These are phyloP conservation scores for Psidium guajava DNA, from an alignment of 345 rosid genomes.

Conservation along the genomic window DNA sequence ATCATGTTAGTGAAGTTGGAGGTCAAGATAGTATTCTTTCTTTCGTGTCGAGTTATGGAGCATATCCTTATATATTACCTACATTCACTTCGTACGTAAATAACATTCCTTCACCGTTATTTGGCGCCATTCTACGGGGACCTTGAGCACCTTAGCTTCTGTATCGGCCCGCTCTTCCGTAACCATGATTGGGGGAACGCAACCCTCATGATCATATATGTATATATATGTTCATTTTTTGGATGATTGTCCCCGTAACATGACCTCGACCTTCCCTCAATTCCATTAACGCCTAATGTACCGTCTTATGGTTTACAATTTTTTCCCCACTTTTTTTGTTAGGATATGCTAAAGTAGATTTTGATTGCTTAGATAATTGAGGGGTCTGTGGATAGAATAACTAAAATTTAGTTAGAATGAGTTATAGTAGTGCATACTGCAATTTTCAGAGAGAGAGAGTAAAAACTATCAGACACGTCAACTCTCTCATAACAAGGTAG, in stretches of 20 bases:
- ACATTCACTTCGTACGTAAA: background rate
- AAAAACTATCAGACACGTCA: accelerated
- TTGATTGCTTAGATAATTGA: background rate
- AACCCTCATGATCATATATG: background rate
- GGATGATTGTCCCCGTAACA: background rate
- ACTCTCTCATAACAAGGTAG: background rate
- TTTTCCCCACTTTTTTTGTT: background rate
- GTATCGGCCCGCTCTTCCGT: accelerated
- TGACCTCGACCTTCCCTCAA: background rate
- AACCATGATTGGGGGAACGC: background rate
- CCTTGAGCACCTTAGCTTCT: background rate
- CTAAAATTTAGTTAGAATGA: background rate
- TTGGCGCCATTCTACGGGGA: background rate
- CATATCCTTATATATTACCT: background rate
- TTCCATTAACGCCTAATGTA: accelerated
- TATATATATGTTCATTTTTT: background rate
- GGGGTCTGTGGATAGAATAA: background rate
- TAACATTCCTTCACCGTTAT: background rate
- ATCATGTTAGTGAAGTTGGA: background rate
- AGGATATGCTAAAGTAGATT: background rate
- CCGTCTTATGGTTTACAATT: background rate
- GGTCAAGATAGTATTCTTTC: background rate
- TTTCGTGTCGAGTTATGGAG: background rate
- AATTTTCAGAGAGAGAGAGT: background rate
- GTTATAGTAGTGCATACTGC: background rate